These are phyloP conservation scores for Chalciporus pseudorubinellus DNA, from an alignment of 768 basidiomycete genomes.

Conservation along the genomic window DNA sequence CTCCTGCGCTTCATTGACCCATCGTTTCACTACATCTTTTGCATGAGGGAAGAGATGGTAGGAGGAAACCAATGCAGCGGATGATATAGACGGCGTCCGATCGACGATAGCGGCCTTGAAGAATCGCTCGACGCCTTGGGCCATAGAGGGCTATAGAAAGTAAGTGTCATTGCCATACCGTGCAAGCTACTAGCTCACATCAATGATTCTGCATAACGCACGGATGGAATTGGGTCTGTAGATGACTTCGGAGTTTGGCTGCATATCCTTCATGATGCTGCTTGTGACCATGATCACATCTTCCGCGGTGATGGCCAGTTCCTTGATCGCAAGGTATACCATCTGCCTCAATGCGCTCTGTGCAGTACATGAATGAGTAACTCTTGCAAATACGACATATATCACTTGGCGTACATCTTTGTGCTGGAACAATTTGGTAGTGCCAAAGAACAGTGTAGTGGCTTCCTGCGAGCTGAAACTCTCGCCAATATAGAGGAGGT, in stretches of 20 bases:
- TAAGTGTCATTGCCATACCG: slow-evolving; percentile 35
- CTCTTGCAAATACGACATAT: background rate
- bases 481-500: slow-evolving; percentile 95
- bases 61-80: slow-evolving; percentile 93
- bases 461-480: slow-evolving; percentile 94
- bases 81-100: slow-evolving; percentile 91
- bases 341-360: slow-evolving; percentile 95
- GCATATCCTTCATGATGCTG: slow-evolving; percentile 99
- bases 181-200: slow-evolving; percentile 56
- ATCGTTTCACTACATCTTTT: slow-evolving; percentile 95
- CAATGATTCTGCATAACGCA: slow-evolving; percentile 93
- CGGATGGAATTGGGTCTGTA: slow-evolving; percentile 98
- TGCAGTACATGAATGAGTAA: slow-evolving; percentile 8
- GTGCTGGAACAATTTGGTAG: slow-evolving; percentile 98
- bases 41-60: slow-evolving; percentile 94
- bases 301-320: slow-evolving; percentile 91
- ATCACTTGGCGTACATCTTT: slow-evolving; percentile 78
- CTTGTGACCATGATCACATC: slow-evolving; percentile 99
- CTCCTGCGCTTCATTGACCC: slow-evolving; percentile 99
- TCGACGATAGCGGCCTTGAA: slow-evolving; percentile 99
- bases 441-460: slow-evolving; percentile 97
- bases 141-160: slow-evolving; percentile 86
- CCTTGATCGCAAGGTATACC: slow-evolving; percentile 98
- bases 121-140: slow-evolving; percentile 97
- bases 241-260: slow-evolving; percentile 96